Evolutionary conservation across 2,329 filamentous ascomycete species (phyloP).

Genomic region (Nigrospora sphaerica): DNA sequence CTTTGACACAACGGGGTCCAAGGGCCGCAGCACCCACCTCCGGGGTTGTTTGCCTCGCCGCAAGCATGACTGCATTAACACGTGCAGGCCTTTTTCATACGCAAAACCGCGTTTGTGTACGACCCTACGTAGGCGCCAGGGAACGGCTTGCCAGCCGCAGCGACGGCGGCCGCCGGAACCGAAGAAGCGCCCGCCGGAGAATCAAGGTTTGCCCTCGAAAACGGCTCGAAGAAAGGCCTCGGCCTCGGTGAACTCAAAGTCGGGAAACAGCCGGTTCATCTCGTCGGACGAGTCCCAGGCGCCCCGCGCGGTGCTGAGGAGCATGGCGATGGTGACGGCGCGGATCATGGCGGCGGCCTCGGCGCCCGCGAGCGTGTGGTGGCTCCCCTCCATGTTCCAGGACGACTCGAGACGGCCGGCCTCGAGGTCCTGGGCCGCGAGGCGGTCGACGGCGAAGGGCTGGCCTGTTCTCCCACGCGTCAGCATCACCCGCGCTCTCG

Average conservation of each 20-base stretch:
- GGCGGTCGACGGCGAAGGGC: slow-evolving; percentile 33
- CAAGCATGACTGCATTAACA: too few species aligned
- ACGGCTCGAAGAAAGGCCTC: slow-evolving; percentile 32
- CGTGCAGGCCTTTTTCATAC: too few species aligned
- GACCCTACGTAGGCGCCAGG: too few species aligned
- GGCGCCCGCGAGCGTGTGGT: slow-evolving; percentile 25
- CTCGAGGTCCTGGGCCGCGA: slow-evolving; percentile 39
- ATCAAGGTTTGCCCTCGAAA: slow-evolving; percentile 24
- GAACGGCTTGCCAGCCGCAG: too few species aligned
- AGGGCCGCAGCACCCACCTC: too few species aligned
- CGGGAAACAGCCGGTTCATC: slow-evolving; percentile 35
- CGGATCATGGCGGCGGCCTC: slow-evolving; percentile 24
- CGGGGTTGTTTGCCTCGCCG: too few species aligned
- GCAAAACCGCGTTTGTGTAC: too few species aligned
- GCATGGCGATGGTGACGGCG: slow-evolving; percentile 30
- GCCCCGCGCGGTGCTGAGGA: slow-evolving; percentile 31
- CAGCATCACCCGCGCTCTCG: slow-evolving; percentile 6
- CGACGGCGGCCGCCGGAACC: too few species aligned
- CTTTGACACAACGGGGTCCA: too few species aligned
- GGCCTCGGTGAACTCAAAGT: slow-evolving; percentile 30
- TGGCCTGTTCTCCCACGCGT: slow-evolving; percentile 13
- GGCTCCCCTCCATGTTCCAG: slow-evolving; percentile 27
- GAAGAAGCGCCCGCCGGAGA: too few species aligned
- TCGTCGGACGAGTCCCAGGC: slow-evolving; percentile 35
- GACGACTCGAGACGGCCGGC: slow-evolving; percentile 29